phyloP scores from a whole-genome alignment of 2,329 filamentous ascomycete genomes.

The Aspergillus pseudoviridinutans region DNA sequence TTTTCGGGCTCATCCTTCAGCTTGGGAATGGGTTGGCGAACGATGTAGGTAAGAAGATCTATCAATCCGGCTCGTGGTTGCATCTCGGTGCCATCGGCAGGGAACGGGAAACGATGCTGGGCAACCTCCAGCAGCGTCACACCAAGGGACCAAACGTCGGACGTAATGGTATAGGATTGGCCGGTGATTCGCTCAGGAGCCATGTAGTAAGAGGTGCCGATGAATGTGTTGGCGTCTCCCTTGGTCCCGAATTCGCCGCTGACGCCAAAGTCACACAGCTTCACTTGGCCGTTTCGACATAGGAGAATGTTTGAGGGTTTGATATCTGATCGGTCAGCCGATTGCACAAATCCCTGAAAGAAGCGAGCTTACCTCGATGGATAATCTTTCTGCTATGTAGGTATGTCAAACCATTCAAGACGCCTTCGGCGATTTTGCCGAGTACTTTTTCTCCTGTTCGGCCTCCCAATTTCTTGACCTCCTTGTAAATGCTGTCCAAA shows the following conservation, averaged over 20 bases:
- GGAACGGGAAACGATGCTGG: slow-evolving; percentile 97
- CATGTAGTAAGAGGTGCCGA: slow-evolving; percentile 99
- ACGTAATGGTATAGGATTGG: slow-evolving; percentile 96
- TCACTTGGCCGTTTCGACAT: slow-evolving; percentile 87
- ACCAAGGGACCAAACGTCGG: slow-evolving; percentile 95
- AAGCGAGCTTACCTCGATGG: slow-evolving; percentile 60
- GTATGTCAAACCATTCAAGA: slow-evolving; percentile 89
- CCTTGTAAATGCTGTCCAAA: slow-evolving; percentile 92
- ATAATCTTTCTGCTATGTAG: slow-evolving; percentile 95
- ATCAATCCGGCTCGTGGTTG: slow-evolving; percentile 89
- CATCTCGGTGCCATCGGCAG: slow-evolving; percentile 92
- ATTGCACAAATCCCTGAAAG: neutral
- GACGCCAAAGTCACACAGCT: slow-evolving; percentile 97
- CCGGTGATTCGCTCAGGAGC: slow-evolving; percentile 96
- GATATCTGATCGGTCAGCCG: slow-evolving; percentile 61
- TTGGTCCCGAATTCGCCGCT: slow-evolving; percentile 98
- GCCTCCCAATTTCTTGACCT: slow-evolving; percentile 92
- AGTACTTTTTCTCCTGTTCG: slow-evolving; percentile 95
- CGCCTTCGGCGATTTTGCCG: slow-evolving; percentile 93
- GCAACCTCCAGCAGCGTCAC: slow-evolving; percentile 98
- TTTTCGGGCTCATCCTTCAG: slow-evolving; percentile 91
- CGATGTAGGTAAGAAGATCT: slow-evolving; percentile 94
- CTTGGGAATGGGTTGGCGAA: slow-evolving; percentile 89
- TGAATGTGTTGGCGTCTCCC: slow-evolving; percentile 97
- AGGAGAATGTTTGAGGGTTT: slow-evolving; percentile 97